Evolutionary conservation across 2,329 filamentous ascomycete genomes (phyloP), one percentile per base, ranked within the genome.

Genomic region (Triangularia verruculosa): DNA sequence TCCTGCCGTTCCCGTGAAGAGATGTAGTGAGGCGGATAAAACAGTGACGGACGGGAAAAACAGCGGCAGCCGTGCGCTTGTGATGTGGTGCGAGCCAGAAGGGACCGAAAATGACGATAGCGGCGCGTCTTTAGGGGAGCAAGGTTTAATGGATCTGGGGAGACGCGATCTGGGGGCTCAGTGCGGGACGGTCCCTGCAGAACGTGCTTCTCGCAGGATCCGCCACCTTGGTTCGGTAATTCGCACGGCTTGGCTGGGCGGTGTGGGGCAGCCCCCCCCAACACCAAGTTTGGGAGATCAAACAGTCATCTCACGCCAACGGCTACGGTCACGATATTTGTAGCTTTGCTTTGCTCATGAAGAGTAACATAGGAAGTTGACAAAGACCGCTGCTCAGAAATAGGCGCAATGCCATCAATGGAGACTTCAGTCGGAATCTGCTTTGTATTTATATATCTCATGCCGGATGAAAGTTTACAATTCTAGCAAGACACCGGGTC

Each of bases 141-240:
- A 43, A 47, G 39, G 15, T 58, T 58, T 4, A 28, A 51, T 32
- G 17, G 51, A 55, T 25, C 43, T 61, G 47, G 56, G 57, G 27
- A 62, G 32, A 24, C 57, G 39, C 53, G 22, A 39, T 52, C 52
- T 57, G 32, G 57, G 53, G 56, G 32, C 24, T 28, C 28, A 27
- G 24, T 5, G 34, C 25, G 25, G 34, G 34, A 22, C 25, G 34
- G 17, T 53, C 52, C 54, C 28, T 57, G 54, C 32, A 57, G 47
- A 39, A 22, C 20, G 20, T 34, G 20, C 3, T 57, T 57, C 32
- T 57, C 27, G 30, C 25, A 32, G 57, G 32, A 64, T 57, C 62
- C 66, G 60, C 64, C 61, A 60, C 63, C 25, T 47, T 61, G 64
- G 66, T 64, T 64, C 65, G 58, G 61, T 25, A 52, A 59, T 59